phyloP scores from a whole-genome alignment of 257 asterid genomes.

The Gardenia jasminoides region DNA sequence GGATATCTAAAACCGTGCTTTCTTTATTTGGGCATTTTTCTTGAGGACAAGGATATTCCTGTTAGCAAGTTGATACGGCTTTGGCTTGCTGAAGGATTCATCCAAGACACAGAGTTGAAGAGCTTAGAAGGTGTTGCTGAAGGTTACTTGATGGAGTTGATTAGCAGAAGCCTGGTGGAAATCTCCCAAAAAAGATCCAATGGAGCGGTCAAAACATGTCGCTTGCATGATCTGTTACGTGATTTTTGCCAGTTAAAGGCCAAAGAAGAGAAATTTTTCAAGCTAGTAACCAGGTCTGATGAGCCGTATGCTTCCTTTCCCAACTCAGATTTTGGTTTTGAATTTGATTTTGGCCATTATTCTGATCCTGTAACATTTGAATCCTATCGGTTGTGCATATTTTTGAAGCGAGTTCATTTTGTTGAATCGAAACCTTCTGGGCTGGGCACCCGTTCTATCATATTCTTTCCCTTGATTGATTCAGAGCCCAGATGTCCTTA shows the following conservation, averaged over 20 bases:
- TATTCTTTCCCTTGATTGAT: not conserved
- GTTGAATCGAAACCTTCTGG: conserved; percentile 9
- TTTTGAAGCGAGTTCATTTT: not conserved
- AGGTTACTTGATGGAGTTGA: not conserved
- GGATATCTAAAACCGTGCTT: not conserved
- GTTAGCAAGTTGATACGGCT: not conserved
- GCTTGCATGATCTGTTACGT: conserved; percentile 5
- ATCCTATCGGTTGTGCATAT: not conserved
- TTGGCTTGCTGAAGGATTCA: conserved; percentile 10
- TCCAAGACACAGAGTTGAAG: not conserved
- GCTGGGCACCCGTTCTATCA: not conserved
- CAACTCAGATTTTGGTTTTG: not conserved
- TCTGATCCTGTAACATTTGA: not conserved
- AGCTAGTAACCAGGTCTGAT: not conserved
- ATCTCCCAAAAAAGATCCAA: conserved; percentile 5
- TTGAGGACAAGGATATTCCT: not conserved
- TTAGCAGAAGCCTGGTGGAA: conserved; percentile 2
- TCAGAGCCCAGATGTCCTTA: conserved; percentile 2
- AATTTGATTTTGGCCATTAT: not conserved
- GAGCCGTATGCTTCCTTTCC: conserved; percentile 12
- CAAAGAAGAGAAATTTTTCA: not conserved
- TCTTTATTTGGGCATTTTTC: conserved; percentile 8
- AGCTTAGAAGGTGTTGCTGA: not conserved
- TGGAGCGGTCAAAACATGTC: conserved; percentile 8
- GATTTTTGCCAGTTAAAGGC: conserved; percentile 6